These are phyloP conservation scores for Apostasia ramifera DNA, from an alignment of 106 monocot genomes.

Conservation along the genomic window DNA sequence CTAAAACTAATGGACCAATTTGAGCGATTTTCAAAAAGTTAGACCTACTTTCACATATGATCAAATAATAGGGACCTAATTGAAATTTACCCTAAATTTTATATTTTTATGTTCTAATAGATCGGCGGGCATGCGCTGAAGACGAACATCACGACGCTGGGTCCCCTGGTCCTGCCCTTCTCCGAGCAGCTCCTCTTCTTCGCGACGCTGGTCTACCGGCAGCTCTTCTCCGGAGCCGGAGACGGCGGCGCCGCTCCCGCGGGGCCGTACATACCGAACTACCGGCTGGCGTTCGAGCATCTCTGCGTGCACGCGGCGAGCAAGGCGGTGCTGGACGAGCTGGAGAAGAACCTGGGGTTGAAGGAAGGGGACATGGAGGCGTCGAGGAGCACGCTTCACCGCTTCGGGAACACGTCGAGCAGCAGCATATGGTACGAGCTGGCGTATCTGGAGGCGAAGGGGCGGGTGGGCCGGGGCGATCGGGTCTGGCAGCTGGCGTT, in stretches of 20 bases:
- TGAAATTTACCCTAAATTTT: no score
- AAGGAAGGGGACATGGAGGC: conserved; percentile 53
- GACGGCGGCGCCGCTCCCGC: neutral
- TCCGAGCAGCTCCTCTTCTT: conserved; percentile 69
- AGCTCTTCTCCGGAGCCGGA: conserved; percentile 17
- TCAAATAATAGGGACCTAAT: no score
- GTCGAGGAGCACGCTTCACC: conserved; percentile 43
- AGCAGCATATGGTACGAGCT: conserved; percentile 89
- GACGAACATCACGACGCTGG: conserved; percentile 65
- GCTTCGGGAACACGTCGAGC: conserved; percentile 78
- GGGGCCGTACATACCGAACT: conserved; percentile 78
- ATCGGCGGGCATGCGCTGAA: conserved; percentile 52
- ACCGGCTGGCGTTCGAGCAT: conserved; percentile 92
- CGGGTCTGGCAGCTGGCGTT: conserved; percentile 74
- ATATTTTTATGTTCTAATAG: no score
- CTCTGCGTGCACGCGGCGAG: conserved; percentile 92
- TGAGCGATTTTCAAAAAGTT: no score
- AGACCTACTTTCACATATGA: no score
- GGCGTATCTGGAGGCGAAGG: conserved; percentile 69
- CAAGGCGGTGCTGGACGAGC: conserved; percentile 74
- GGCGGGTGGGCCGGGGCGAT: conserved; percentile 38
- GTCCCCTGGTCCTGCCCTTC: conserved; percentile 55
- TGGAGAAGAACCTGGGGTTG: conserved; percentile 61
- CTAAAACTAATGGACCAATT: no score
- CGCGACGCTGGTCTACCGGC: conserved; percentile 36